Evolutionary conservation across 495 filamentous ascomycete species (phyloP).

Genomic region (Tirmania nivea): DNA sequence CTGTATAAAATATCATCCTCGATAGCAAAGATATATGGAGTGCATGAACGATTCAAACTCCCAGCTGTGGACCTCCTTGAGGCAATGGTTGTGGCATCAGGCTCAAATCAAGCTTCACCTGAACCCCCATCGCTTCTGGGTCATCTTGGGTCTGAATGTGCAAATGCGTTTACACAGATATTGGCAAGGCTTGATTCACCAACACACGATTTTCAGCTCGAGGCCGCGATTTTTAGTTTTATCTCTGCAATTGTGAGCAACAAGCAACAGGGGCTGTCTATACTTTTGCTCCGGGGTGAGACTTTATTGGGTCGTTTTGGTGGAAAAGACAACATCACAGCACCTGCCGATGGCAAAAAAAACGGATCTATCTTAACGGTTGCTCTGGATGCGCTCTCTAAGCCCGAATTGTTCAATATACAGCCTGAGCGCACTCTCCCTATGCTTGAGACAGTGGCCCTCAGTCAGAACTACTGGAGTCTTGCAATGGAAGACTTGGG

Average conservation of each 20-base stretch:
- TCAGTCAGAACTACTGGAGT: slow-evolving; percentile 77
- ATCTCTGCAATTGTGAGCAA: slow-evolving; percentile 73
- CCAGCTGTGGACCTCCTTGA: slow-evolving; percentile 49
- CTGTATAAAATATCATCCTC: slow-evolving; percentile 57
- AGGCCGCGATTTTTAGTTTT: slow-evolving; percentile 57
- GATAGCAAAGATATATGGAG: slow-evolving; percentile 55
- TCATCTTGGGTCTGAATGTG: slow-evolving; percentile 58
- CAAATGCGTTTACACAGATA: slow-evolving; percentile 61
- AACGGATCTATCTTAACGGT: slow-evolving; percentile 44
- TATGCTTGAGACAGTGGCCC: slow-evolving; percentile 65
- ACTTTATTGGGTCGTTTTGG: slow-evolving; percentile 43
- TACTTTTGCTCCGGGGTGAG: slow-evolving; percentile 73
- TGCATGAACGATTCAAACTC: slow-evolving; percentile 40
- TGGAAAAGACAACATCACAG: slow-evolving; percentile 31
- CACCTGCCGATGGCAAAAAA: slow-evolving; percentile 14
- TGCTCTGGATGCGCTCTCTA: slow-evolving; percentile 51
- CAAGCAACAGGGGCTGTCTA: slow-evolving; percentile 85
- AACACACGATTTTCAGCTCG: slow-evolving; percentile 35
- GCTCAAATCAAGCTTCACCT: slow-evolving; percentile 25
- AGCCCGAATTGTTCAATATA: slow-evolving; percentile 32
- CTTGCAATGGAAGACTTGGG: slow-evolving; percentile 64
- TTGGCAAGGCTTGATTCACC: slow-evolving; percentile 61
- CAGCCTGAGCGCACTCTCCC: slow-evolving; percentile 40
- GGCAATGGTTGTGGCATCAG: slow-evolving; percentile 35
- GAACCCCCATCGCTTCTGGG: slow-evolving; percentile 82